Base-by-base conservation (phyloP, 192 early-diverging fungal genomes). In the Chytriomyces confervae region DNA sequence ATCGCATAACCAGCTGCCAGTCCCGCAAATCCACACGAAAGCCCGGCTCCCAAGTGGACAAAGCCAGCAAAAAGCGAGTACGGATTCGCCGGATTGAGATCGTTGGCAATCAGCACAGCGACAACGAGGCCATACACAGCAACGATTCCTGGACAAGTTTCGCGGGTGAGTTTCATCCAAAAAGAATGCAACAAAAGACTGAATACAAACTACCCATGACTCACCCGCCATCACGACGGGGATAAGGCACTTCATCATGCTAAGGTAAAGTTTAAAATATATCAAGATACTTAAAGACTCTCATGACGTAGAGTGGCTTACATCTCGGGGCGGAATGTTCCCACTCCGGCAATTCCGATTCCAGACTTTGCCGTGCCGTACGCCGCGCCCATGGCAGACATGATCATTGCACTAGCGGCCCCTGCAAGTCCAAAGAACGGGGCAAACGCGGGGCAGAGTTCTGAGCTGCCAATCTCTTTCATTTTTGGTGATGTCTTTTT, bases 361-460 rank as follows among this genome's bases (percentile, higher is more conserved):
- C 97, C 98, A 64, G 96, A 92, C 86, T 96, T 98, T 62, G 95
- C 94, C 47, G 98, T 99, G 27, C 98, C 98, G 83, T 98, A 99
- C 61, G 96, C 97, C 51, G 98, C 98, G 49, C 98, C 98, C 47
- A 96, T 44, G 23, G 77, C 36, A 9, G 85, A 83, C 78, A 97
- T 93, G 66, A 97, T 93, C 82, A 96, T 95, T 51, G 97, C 95
- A 61, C 90, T 88, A 23, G 91, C 93, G 81, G 94, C 95, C 45
- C 97, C 97, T 44, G 95, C 92, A 57, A 94, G 90, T 73, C 96
- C 95, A 86, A 99, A 96, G 89, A 99, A 94, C 51, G 97, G 94
- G 75, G 96, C 89, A 82, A 94, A 99, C 36, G 92, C 90, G 24
- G 97, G 97, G 87, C 97, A 92, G 70, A 62, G 60, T 27, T 77